These are phyloP conservation scores for Lachancea sp. DNA, from an alignment of 805 yeast species.

Conservation along the genomic window DNA sequence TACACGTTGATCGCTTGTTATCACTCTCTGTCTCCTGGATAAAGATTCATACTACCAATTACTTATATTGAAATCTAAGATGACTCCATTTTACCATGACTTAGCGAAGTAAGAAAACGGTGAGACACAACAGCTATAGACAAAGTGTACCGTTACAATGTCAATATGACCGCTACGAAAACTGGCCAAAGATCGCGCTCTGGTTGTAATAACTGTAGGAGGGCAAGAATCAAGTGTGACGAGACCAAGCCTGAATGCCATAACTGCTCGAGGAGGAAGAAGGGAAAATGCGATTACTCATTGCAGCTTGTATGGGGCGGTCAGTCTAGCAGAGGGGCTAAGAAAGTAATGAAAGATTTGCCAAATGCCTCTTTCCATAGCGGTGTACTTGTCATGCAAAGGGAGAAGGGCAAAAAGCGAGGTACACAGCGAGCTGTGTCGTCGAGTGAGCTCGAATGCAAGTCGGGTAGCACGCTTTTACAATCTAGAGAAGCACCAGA, in stretches of 20 bases:
- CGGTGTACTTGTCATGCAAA: conserved; percentile 8
- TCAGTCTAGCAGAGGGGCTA: conserved; percentile 11
- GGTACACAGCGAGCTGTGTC: not conserved
- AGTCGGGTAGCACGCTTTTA: not conserved
- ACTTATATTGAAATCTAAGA: too few relatives aligned
- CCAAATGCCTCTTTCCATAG: conserved; percentile 9
- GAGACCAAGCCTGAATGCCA: conserved; percentile 59
- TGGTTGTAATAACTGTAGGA: conserved; percentile 52
- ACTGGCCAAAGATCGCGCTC: conserved; percentile 1
- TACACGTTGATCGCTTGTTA: too few relatives aligned
- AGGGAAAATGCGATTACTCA: conserved; percentile 3
- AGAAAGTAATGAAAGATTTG: conserved; percentile 9
- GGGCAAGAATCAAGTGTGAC: conserved; percentile 61
- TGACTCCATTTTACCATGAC: too few relatives aligned
- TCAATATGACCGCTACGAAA: not conserved
- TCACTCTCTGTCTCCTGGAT: too few relatives aligned
- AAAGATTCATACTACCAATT: too few relatives aligned
- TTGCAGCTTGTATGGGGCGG: conserved; percentile 11
- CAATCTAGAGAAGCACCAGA: not conserved
- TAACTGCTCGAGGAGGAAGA: conserved; percentile 40
- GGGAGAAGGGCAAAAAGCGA: not conserved
- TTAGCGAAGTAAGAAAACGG: too few relatives aligned
- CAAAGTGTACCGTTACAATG: not conserved
- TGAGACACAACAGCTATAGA: too few relatives aligned
- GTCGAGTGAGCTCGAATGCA: too few relatives aligned